A percentile compares a stretch with the other conserved stretches of the same genome.
These are phyloP conservation scores for Monosporascus sp. DNA, from an alignment of 2,329 filamentous ascomycete species.

Conservation along the genomic window DNA sequence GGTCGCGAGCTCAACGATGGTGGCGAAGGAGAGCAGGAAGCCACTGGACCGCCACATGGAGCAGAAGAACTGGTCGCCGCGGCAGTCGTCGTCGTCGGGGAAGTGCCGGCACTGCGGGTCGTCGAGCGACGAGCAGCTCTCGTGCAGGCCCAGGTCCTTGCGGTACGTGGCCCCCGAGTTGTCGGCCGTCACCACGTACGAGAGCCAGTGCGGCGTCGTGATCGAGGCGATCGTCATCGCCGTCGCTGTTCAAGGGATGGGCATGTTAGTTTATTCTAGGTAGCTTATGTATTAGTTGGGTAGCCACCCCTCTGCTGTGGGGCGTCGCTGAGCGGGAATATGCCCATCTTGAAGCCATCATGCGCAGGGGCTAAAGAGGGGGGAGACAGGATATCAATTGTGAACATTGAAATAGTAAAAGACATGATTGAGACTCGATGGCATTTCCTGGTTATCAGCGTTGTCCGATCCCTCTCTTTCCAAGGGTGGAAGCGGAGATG, in stretches of 20 bases:
- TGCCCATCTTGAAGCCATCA: neutral
- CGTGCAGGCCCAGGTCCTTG: conserved; percentile 72
- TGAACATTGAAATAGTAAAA: neutral
- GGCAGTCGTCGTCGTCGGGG: conserved; percentile 63
- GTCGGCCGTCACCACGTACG: conserved; percentile 51
- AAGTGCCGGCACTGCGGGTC: conserved; percentile 60
- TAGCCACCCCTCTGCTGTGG: too few species aligned
- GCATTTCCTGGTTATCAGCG: too few species aligned
- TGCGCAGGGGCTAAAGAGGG: too few species aligned
- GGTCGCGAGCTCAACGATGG: conserved; percentile 75
- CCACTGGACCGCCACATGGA: conserved; percentile 85
- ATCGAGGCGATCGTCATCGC: conserved; percentile 67
- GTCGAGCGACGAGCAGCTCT: conserved; percentile 67
- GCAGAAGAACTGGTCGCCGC: conserved; percentile 72
- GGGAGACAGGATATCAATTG: neutral
- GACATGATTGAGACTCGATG: too few species aligned
- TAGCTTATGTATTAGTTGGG: too few species aligned
- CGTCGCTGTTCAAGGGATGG: conserved; percentile 46
- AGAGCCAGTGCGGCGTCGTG: conserved; percentile 65
- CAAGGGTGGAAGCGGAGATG: neutral
- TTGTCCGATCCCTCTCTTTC: too few species aligned
- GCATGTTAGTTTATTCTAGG: conserved; percentile 16
- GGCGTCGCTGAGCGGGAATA: too few species aligned
- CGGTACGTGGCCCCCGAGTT: conserved; percentile 39
- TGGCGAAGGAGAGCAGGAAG: conserved; percentile 80